phyloP scores from a whole-genome alignment of 225 moss, liverwort and hornwort genomes.

The Ulota crispa region DNA sequence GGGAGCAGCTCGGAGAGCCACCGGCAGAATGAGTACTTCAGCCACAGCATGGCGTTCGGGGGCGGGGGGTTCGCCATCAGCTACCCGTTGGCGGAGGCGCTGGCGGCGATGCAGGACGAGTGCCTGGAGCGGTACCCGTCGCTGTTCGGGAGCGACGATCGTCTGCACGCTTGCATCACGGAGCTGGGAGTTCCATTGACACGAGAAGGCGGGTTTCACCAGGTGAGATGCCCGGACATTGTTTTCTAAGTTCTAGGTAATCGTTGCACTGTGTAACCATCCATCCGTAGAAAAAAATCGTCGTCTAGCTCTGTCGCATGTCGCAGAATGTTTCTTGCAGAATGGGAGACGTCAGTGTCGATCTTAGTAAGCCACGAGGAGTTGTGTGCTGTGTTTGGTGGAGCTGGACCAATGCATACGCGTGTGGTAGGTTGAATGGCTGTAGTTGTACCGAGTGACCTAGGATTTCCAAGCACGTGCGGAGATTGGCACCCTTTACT shows the following conservation, averaged over 20 bases:
- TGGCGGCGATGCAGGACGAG: conserved; percentile 72
- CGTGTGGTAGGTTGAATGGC: too few relatives aligned
- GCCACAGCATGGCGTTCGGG: conserved; percentile 84
- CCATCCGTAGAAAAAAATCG: too few relatives aligned
- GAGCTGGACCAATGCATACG: too few relatives aligned
- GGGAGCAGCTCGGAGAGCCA: conserved; percentile 93
- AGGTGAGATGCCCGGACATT: conserved; percentile 38
- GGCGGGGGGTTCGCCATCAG: conserved; percentile 98
- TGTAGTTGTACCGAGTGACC: too few relatives aligned
- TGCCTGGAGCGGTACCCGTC: conserved; percentile 82
- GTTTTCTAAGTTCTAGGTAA: not conserved
- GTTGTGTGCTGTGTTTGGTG: too few relatives aligned
- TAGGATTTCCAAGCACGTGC: too few relatives aligned
- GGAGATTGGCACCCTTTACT: too few relatives aligned
- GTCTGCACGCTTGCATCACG: conserved; percentile 83
- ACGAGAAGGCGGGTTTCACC: conserved; percentile 81
- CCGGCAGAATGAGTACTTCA: conserved; percentile 74
- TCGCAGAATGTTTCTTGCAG: too few relatives aligned
- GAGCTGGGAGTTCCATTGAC: conserved; percentile 93
- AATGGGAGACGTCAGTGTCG: too few relatives aligned
- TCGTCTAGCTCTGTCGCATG: too few relatives aligned
- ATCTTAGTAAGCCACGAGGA: too few relatives aligned
- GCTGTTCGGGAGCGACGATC: conserved; percentile 89
- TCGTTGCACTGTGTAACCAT: too few relatives aligned
- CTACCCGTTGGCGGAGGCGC: conserved; percentile 73